Evolutionary conservation across 805 yeast species (phyloP), one percentile per base, ranked within the genome.

Genomic region (Kluyveromyces siamensis): DNA sequence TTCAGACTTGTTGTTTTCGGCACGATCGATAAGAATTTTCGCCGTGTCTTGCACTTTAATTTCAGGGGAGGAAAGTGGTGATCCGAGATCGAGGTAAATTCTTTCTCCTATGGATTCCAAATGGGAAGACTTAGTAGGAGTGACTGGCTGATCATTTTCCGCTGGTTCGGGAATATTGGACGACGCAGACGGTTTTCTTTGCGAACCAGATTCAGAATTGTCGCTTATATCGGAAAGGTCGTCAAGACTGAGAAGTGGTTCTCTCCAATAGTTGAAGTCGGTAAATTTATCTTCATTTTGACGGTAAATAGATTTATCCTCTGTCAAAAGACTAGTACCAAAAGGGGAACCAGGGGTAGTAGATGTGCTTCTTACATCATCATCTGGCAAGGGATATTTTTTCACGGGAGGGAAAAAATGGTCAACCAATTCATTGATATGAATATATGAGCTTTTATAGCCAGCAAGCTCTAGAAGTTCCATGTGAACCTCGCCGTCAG

Each of bases 401-500:
- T 46, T 69, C 41, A 80, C 84, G 0, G 97, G 96, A 8, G 99
- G 99, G 75, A 93, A 93, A 65, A 90, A 90, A 65, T 93, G 98
- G 67, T 93, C 99, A 11, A 93, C 97, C 48, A 93, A 73, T 64
- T 93, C 98, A 41, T 93, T 87, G 60, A 93, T 91, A 54, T 82
- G 83, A 45, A 93, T 79, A 63, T 93, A 93, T 0, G 95, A 82
- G 46, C 93, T 83, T 61, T 79, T 85, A 65, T 86, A 87, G 2
- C 99, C 99, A 0, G 97, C 95, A 60, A 93, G 73, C 63, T 93
- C 98, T 48, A 93, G 72, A 54, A 93, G 74, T 67, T 93, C 99
- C 96, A 93, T 85, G 70, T 88, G 96, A 40, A 93, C 99, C 55
- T 93, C 98, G 2, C 97, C 96, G 53, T 87, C 88, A 1, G 98